These are phyloP conservation scores for Russula earlei DNA, from an alignment of 768 basidiomycete species.

Conservation along the genomic window DNA sequence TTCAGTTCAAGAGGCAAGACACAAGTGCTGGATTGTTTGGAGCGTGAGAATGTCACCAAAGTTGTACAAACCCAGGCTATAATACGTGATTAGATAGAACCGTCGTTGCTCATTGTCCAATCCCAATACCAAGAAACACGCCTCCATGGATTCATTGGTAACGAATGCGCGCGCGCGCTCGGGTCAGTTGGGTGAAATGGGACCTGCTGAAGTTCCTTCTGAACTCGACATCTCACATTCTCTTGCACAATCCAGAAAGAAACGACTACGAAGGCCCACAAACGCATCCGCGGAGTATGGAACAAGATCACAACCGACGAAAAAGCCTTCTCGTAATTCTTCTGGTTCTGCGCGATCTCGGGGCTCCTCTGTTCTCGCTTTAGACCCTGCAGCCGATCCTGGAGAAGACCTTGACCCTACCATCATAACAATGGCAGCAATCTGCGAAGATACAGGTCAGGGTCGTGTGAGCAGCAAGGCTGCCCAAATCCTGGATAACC, in stretches of 20 bases:
- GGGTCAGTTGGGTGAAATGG: not conserved
- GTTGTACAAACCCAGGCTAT: not conserved
- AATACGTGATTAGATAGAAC: not conserved
- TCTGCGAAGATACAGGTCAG: conserved; percentile 70
- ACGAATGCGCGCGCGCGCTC: not conserved
- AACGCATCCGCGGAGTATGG: not conserved
- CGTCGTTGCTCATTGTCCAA: not conserved
- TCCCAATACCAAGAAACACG: not conserved
- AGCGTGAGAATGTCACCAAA: conserved; percentile 3
- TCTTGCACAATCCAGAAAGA: conserved; percentile 7
- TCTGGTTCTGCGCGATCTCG: conserved; percentile 21
- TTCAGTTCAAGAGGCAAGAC: no score
- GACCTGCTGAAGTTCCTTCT: not conserved
- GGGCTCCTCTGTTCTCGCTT: conserved; percentile 40
- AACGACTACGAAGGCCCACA: conserved; percentile 7
- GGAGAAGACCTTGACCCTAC: conserved; percentile 81
- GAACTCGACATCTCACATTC: not conserved
- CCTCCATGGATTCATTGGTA: not conserved
- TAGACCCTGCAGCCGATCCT: conserved; percentile 50
- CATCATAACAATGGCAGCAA: conserved; percentile 67
- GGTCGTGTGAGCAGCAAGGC: conserved; percentile 76
- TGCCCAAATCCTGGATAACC: conserved; percentile 57
- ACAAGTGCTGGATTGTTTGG: not conserved
- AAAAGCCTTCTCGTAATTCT: conserved; percentile 14
- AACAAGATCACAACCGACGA: not conserved